Base-by-base conservation (phyloP, 2,329 filamentous ascomycete species). In the Talaromyces amestolkiae region DNA sequence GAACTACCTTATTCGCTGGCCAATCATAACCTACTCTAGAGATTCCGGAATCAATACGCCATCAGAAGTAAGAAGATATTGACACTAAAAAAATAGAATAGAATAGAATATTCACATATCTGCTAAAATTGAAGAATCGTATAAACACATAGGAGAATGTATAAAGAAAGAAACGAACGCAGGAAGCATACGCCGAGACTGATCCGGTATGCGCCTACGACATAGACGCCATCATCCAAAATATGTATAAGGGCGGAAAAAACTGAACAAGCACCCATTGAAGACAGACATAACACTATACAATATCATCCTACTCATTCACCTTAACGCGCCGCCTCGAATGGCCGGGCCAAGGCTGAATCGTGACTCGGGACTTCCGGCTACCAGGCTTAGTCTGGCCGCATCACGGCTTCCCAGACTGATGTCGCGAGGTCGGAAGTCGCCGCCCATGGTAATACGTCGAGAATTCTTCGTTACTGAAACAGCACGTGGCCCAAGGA, bases 401-500 rank as follows among this genome's bases (percentile, higher is more conserved):
- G 74, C 76, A 68, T 79, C 78, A 64, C 77, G 71, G 49, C 73
- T 73, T n/a, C 72, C 75, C 63, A 76, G 72, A 62, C 74, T 78
- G 68, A 74, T 72, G 67, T 79, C 78, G 63, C 76, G 73, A 59
- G 77, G 73, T 64, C 77, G 76, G 6, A 77, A 70, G 19, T 81
- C 80, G 11, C 78, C 78, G 54, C 81, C 73, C 4, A 79, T 82
- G 6, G 77, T 78, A 41, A 80, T 76, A 45, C 80, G 73, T 47
- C 75, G 74, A 5, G 77, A 81, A 45, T 76, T 76, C 73, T 89
- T 90, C 70, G 84, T 81, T 33, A 89, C 82, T 1, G 87, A 84
- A 19, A 85, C 80, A 33, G 82, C 83, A 39, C 87, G 81, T 33
- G 89, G 88, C 69, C 86, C 88, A 59, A 90, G 77, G 15, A 90